phyloP scores from a whole-genome alignment of 2,329 filamentous ascomycete genomes.

The Aureobasidium sp. region DNA sequence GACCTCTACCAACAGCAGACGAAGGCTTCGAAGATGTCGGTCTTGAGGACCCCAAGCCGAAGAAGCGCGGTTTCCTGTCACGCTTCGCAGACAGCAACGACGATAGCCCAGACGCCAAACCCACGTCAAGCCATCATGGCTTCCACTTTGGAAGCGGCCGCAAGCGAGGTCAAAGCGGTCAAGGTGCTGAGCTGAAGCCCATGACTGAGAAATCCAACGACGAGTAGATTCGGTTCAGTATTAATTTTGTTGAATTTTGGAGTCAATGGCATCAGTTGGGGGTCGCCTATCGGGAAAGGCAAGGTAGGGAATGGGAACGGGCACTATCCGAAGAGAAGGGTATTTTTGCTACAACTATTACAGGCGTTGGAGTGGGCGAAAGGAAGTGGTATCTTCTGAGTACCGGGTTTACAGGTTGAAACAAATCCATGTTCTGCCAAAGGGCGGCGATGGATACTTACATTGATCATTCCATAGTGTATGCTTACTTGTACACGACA shows the following conservation, averaged over 20 bases:
- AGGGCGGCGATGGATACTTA: not conserved
- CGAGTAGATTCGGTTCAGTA: not conserved
- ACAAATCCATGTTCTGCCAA: not conserved
- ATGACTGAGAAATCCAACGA: constrained; percentile 33
- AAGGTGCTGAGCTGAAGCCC: constrained; percentile 60
- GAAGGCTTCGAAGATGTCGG: constrained; percentile 93
- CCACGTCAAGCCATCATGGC: constrained; percentile 26
- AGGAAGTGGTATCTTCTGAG: constrained; percentile 3
- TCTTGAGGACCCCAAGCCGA: constrained; percentile 65
- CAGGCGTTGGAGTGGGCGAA: not conserved
- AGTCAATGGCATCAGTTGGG: not conserved
- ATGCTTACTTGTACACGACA: not conserved
- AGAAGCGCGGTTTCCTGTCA: constrained; percentile 73
- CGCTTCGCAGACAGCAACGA: constrained; percentile 58
- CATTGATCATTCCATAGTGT: not conserved
- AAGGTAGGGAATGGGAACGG: not conserved
- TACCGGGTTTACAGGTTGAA: not conserved
- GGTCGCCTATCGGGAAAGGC: not conserved
- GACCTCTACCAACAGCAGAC: constrained; percentile 22
- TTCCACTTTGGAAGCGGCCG: constrained; percentile 53
- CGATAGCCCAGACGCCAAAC: constrained; percentile 31
- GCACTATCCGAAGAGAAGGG: not conserved
- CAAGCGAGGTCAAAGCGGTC: constrained; percentile 62
- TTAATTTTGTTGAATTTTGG: not conserved
- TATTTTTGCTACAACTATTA: not conserved